Evolutionary conservation across 345 rosid species (phyloP).

Genomic region (Rhizophora mangle): DNA sequence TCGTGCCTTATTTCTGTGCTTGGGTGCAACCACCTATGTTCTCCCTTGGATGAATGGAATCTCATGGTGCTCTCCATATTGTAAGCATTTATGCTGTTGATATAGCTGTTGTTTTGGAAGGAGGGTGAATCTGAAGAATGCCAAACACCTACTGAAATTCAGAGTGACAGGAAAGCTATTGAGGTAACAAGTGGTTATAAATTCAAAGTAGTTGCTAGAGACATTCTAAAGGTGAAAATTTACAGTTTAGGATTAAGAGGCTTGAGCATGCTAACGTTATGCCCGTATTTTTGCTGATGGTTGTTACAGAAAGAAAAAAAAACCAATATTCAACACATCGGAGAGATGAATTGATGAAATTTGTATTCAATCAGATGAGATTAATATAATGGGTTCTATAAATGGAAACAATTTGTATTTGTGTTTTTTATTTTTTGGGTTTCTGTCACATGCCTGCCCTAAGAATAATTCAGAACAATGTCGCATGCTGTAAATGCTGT

Average conservation of each 20-base stretch:
- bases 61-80: too few species aligned
- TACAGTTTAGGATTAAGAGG: not conserved
- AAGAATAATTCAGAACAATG: too few species aligned
- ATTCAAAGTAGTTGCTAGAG: conserved; percentile 77
- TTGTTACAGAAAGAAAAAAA: not conserved
- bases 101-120: conserved; percentile 32
- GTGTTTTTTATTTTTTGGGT: too few species aligned
- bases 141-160: conserved; percentile 89
- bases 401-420: too few species aligned
- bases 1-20: too few species aligned
- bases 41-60: too few species aligned
- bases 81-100: too few species aligned
- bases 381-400: too few species aligned
- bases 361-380: too few species aligned
- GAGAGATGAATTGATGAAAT: not conserved
- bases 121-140: conserved; percentile 81
- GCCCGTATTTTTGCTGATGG: not conserved
- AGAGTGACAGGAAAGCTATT: conserved; percentile 89
- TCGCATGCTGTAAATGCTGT: conserved; percentile 87
- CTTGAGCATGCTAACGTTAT: not conserved
- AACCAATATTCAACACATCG: not conserved
- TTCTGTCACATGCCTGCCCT: not conserved
- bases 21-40: too few species aligned
- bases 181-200: conserved; percentile 43
- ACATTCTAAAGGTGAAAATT: conserved; percentile 70